A percentile compares a stretch with the other conserved stretches of the same genome.
phyloP scores from a whole-genome alignment of 2,329 filamentous ascomycete species.

The Ambrosiella cleistominuta region DNA sequence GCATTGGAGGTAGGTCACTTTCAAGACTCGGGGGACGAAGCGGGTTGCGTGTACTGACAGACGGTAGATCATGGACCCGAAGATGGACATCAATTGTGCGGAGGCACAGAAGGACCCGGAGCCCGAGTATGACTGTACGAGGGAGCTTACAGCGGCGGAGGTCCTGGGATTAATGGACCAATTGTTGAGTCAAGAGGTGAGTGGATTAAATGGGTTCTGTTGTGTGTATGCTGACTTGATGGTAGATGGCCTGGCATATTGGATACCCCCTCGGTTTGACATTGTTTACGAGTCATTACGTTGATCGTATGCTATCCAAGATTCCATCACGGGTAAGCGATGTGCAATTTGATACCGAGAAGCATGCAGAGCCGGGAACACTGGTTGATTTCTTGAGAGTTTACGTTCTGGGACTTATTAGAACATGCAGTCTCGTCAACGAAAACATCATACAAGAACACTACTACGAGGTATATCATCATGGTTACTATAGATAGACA shows the following conservation, averaged over 20 bases:
- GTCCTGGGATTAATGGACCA: constrained; percentile 90
- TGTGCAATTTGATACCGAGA: constrained; percentile 38
- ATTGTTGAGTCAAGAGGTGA: constrained; percentile 70
- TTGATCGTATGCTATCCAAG: constrained; percentile 66
- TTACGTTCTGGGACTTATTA: constrained; percentile 73
- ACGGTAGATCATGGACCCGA: constrained; percentile 84
- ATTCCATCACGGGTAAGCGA: constrained; percentile 45
- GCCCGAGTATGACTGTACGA: constrained; percentile 59
- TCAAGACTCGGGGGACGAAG: not conserved
- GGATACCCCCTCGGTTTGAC: constrained; percentile 95
- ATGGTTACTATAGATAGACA: constrained; percentile 7
- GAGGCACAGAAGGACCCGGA: constrained; percentile 65
- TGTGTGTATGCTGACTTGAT: not conserved
- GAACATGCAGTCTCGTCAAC: constrained; percentile 65
- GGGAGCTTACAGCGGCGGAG: constrained; percentile 54
- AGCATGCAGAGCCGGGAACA: constrained; percentile 21
- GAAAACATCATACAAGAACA: constrained; percentile 63
- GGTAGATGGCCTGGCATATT: constrained; percentile 83
- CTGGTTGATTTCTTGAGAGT: constrained; percentile 55
- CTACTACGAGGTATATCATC: constrained; percentile 59
- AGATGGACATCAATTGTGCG: constrained; percentile 92
- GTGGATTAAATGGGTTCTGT: constrained; percentile 12
- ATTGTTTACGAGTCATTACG: constrained; percentile 78
- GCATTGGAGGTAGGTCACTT: constrained; percentile 47
- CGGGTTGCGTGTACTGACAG: not conserved